These are phyloP conservation scores for Parietaria judaica DNA, from an alignment of 306 rosid species.

Conservation along the genomic window DNA sequence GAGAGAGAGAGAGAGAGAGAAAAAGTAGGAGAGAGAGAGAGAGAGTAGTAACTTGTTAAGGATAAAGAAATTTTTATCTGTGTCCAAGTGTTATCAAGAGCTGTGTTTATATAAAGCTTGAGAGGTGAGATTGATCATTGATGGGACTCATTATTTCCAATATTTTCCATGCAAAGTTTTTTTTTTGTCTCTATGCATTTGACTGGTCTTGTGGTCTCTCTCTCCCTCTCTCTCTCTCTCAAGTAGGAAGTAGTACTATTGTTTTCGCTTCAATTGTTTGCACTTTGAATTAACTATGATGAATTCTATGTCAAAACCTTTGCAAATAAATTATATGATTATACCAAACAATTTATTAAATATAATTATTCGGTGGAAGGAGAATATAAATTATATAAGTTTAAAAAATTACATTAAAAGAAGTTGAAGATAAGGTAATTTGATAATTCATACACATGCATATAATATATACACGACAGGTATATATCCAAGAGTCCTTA, in stretches of 20 bases:
- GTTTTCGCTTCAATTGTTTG: not conserved
- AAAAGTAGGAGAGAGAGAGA: constrained; percentile 13
- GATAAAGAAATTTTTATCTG: constrained; percentile 15
- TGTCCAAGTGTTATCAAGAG: constrained; percentile 26
- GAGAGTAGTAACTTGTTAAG: not conserved
- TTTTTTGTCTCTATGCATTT: constrained; percentile 17
- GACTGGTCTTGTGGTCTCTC: constrained; percentile 20
- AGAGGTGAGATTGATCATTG: not conserved
- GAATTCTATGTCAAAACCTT: too few relatives aligned
- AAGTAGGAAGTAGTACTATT: not conserved
- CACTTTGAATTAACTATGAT: not conserved
- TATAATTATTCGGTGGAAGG: too few relatives aligned
- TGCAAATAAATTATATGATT: too few relatives aligned
- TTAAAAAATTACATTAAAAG: too few relatives aligned
- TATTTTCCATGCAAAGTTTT: not conserved
- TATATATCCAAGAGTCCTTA: too few relatives aligned
- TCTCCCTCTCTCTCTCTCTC: constrained; percentile 1
- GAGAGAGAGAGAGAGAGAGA: constrained; percentile 32
- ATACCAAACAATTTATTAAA: not conserved
- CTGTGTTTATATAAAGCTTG: constrained; percentile 38
- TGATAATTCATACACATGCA: too few relatives aligned
- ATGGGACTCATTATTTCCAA: not conserved
- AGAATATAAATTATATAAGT: too few relatives aligned
- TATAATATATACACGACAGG: too few relatives aligned
- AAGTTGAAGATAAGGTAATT: too few relatives aligned